Base-by-base conservation (phyloP, 208 protist genomes). In the Wallacemonas sp. region DNA sequence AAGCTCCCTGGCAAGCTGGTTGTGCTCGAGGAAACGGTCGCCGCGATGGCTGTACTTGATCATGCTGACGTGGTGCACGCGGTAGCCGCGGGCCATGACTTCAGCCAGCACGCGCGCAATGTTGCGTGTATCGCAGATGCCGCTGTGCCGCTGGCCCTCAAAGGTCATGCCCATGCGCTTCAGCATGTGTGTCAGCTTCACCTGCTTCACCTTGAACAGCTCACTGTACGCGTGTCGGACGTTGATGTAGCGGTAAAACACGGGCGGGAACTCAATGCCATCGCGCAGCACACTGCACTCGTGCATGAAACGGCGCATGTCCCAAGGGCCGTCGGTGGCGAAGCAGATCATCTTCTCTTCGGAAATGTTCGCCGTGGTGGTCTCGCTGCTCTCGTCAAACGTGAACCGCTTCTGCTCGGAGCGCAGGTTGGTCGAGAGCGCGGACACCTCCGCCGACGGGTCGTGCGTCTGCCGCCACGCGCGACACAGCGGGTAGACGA, bases 181-280 rank as follows among this genome's bases (percentile, higher is more conserved):
- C 62, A 97, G 76, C 94, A 97, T 96, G 45, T 92, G 77, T n/a
- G 77, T 89, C 28, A 97, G 71, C 65, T 88, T 91, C 26, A 79
- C 41, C 62, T 78, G 87, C 14, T 77, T 64, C 8, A 44, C 75
- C 49, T 82, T 79, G 61, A 95, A 87, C 55, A 82, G 64, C 18
- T 84, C 70, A 7, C 76, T 59, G 77, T 89, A 97, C 65, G 76
- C 67, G 62, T 87, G 69, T 2, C 89, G 84, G 12, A 97, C 70
- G 76, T 97, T 96, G 70, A 97, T 78, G 77, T 86, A 97, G 65
- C 84, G 89, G 73, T 97, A 96, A 32, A 85, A 94, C n/a, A 94
- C 25, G 5, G 87, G 88, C n/a, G 87, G 86, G 63, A 95, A 95
- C 25, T 76, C 70, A 29, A 89, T 45, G 3, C 81, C 78, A 50